phyloP scores from a whole-genome alignment of 768 basidiomycete genomes.

The Tremella yokohamensis region DNA sequence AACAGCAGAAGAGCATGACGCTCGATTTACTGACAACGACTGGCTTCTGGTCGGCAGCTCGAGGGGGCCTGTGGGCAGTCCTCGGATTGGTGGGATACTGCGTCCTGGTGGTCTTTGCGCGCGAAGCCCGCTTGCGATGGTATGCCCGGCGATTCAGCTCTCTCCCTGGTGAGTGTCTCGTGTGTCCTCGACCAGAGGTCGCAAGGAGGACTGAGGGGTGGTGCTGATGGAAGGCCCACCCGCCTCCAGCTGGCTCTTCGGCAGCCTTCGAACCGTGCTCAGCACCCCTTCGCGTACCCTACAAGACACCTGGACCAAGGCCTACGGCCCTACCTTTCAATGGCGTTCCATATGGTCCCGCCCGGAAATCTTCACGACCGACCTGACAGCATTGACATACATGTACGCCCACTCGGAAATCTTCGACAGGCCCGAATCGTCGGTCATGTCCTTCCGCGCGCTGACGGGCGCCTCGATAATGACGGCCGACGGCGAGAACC shows the following conservation, averaged over 20 bases:
- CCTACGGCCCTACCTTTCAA: background rate
- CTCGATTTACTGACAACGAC: no score
- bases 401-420: slow-evolving; percentile 2
- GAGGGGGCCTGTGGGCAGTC: no score
- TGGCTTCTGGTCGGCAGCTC: no score
- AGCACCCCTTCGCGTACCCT: background rate
- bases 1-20: no score
- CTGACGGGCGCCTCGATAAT: background rate
- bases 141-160: no score
- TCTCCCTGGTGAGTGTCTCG: no score
- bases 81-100: no score
- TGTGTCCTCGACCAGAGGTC: no score
- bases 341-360: slow-evolving; percentile 3
- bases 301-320: background rate
- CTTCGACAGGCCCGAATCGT: background rate
- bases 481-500: background rate
- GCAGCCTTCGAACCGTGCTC: background rate
- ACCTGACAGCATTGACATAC: background rate
- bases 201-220: no score
- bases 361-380: slow-evolving; percentile 1
- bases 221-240: slow-evolving; percentile 2
- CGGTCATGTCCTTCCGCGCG: background rate
- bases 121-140: no score
- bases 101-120: no score
- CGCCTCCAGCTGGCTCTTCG: background rate